Evolutionary conservation across 2,329 filamentous ascomycete genomes (phyloP).

Genomic region (Calonectria pteridis): DNA sequence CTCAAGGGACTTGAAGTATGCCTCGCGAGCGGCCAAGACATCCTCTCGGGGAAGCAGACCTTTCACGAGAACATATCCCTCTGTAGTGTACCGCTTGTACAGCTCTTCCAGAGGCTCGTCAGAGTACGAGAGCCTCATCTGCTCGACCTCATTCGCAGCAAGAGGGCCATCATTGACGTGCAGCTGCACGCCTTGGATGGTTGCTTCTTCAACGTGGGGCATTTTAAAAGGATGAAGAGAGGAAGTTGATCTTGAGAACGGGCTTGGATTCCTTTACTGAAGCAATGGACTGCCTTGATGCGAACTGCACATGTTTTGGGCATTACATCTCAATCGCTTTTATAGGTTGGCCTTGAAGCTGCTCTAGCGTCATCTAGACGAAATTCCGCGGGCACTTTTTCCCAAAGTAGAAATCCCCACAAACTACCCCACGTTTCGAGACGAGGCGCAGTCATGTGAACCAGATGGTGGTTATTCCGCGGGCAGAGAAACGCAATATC

Average conservation of each 20-base stretch:
- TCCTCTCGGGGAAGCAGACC: constrained; percentile 64
- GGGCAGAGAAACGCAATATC: not conserved
- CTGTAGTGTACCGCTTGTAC: constrained; percentile 47
- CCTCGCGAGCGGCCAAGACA: constrained; percentile 62
- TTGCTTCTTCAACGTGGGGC: constrained; percentile 24
- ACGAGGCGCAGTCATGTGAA: constrained; percentile 12
- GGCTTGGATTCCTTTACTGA: not conserved
- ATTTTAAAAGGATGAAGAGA: not conserved
- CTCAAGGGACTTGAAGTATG: constrained; percentile 66
- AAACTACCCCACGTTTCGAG: not conserved
- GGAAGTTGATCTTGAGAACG: not conserved
- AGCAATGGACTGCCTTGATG: not conserved
- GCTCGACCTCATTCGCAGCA: constrained; percentile 55
- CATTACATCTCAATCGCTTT: constrained; percentile 10
- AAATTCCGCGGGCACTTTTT: constrained; percentile 13
- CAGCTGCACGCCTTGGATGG: constrained; percentile 33
- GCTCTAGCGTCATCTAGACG: not conserved
- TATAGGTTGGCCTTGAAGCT: constrained; percentile 1
- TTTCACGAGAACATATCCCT: constrained; percentile 70
- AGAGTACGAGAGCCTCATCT: constrained; percentile 57
- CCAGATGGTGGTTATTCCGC: not conserved
- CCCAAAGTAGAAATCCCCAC: constrained; percentile 15
- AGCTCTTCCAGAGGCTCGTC: constrained; percentile 61
- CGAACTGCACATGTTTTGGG: not conserved
- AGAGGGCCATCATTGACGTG: constrained; percentile 54